Percentiles rank a stretch among this genome's conserved stretches.
These are phyloP conservation scores for Eucalyptus cloeziana DNA, from an alignment of 345 rosid species.

Conservation along the genomic window DNA sequence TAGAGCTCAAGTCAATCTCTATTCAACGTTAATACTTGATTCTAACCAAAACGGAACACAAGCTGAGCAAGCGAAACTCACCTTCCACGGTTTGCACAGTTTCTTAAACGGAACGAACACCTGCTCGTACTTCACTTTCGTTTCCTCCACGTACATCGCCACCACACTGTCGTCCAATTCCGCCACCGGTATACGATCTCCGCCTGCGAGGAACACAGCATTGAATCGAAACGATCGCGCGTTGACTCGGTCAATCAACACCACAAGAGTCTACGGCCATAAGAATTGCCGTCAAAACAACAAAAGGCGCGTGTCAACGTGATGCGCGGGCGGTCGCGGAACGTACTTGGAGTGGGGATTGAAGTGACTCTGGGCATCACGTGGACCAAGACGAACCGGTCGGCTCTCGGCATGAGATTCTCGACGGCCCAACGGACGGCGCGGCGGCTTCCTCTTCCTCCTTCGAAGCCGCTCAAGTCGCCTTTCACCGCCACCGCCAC, in stretches of 20 bases:
- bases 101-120: slow-evolving; percentile 41
- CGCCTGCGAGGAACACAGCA: slow-evolving; percentile 20
- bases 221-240: neutral
- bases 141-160: slow-evolving; percentile 45
- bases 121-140: slow-evolving; percentile 28
- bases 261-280: neutral
- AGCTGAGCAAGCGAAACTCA: neutral
- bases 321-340: neutral
- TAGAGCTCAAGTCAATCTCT: neutral
- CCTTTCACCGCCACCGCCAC: slow-evolving; percentile 53
- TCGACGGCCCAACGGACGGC: slow-evolving; percentile 76
- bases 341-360: slow-evolving; percentile 69
- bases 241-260: neutral
- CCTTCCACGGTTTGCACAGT: slow-evolving; percentile 36
- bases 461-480: slow-evolving; percentile 14
- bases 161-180: slow-evolving; percentile 69
- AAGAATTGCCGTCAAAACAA: neutral
- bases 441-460: slow-evolving; percentile 60
- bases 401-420: slow-evolving; percentile 29
- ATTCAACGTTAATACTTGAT: neutral
- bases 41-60: neutral
- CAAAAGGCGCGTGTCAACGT: neutral
- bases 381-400: slow-evolving; percentile 61
- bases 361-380: slow-evolving; percentile 52
- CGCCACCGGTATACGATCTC: slow-evolving; percentile 42